phyloP scores from a whole-genome alignment of 1,284 basidiomycete species.

The Afroboletus lepidellus region DNA sequence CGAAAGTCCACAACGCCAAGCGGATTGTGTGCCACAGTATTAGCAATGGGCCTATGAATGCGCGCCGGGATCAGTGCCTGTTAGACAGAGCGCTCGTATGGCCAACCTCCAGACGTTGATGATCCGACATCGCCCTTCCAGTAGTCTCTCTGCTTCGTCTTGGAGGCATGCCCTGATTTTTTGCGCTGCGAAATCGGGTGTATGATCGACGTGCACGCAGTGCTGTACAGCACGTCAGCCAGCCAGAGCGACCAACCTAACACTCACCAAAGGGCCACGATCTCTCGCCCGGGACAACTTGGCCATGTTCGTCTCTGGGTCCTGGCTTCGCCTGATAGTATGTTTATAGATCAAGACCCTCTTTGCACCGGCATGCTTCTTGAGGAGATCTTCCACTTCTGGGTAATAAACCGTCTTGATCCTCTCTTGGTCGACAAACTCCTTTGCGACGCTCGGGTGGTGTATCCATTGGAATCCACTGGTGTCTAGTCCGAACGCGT shows the following conservation, averaged over 20 bases:
- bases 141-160: not conserved
- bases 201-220: not conserved
- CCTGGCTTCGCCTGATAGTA: not conserved
- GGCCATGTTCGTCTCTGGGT: not conserved
- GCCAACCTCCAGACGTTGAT: constrained; percentile 2
- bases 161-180: not conserved
- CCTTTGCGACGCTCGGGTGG: not conserved
- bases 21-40: constrained; percentile 40
- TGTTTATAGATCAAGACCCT: not conserved
- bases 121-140: not conserved
- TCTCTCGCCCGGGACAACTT: not conserved
- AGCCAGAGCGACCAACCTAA: too few species aligned
- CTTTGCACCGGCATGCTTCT: not conserved
- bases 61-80: not conserved
- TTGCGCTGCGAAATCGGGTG: not conserved
- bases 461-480: not conserved
- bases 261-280: not conserved
- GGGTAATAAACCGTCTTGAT: not conserved
- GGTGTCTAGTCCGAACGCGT: not conserved
- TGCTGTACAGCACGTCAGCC: not conserved
- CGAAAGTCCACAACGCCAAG: constrained; percentile 48
- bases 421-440: not conserved
- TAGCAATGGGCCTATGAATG: not conserved
- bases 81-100: not conserved
- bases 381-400: not conserved